phyloP scores from a whole-genome alignment of 1,284 basidiomycete genomes.

The Pseudozyma thailandica region DNA sequence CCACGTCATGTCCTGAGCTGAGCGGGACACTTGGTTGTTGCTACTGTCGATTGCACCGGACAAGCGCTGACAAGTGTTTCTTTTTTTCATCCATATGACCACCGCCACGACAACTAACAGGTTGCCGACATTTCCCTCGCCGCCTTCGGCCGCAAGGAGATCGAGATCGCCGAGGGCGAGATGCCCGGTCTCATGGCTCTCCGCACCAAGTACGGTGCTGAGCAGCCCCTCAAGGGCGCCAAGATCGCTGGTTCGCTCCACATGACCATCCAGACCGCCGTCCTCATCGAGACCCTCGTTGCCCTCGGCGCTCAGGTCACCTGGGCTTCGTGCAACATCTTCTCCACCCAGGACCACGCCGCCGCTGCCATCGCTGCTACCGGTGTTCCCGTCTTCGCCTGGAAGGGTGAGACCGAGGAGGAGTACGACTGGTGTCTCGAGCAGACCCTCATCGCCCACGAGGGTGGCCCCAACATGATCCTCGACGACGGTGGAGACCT shows the following conservation, averaged over 20 bases:
- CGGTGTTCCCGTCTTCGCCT: slow-evolving; percentile 97
- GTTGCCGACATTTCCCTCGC: slow-evolving; percentile 89
- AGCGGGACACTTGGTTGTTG: no score
- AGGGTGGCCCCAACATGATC: slow-evolving; percentile 94
- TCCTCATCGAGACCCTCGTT: slow-evolving; percentile 73
- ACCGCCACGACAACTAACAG: no score
- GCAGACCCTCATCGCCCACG: slow-evolving; percentile 88
- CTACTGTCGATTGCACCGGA: no score
- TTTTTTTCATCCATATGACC: neutral
- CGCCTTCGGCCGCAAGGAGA: slow-evolving; percentile 96
- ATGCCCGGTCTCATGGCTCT: slow-evolving; percentile 68
- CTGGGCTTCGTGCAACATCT: slow-evolving; percentile 99
- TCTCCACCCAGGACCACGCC: slow-evolving; percentile 97
- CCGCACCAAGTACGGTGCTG: slow-evolving; percentile 76
- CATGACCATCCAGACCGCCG: slow-evolving; percentile 89
- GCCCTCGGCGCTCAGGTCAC: slow-evolving; percentile 96
- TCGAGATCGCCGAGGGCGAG: slow-evolving; percentile 86
- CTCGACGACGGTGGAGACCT: slow-evolving; percentile 99
- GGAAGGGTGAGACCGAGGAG: slow-evolving; percentile 99
- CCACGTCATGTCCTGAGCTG: neutral
- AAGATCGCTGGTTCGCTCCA: slow-evolving; percentile 82
- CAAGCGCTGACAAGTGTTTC: neutral
- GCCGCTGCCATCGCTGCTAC: slow-evolving; percentile 98
- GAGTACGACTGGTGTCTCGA: slow-evolving; percentile 96
- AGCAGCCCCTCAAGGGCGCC: slow-evolving; percentile 91